Evolutionary conservation across 257 asterid species (phyloP), one percentile per base, ranked within the genome.

Genomic region (Solanum dulcamara): DNA sequence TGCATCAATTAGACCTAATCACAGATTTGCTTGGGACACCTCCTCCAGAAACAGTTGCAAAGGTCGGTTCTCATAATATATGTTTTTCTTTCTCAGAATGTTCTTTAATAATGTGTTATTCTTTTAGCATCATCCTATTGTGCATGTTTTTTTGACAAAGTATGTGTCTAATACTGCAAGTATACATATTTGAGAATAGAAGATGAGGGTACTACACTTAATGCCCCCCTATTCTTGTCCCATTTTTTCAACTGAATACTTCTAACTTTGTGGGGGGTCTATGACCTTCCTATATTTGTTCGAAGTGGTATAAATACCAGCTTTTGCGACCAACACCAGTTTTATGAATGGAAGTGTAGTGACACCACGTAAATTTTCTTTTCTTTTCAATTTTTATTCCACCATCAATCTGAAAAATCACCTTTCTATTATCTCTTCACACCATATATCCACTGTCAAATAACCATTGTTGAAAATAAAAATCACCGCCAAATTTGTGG

Each of bases 21-120:
- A 95, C 98, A 11, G 98, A 94, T 92, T 90, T 95, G 88, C 96
- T 95, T 20, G 98, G 98, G 85, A 92, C 98, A 67, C 98, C 98
- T 81, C 98, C 98, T 81, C 91, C 97, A 18, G 98, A 95, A 91
- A 79, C 98, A 81, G 92, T 91, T 87, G 95, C 97, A 32, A 95
- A 92, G 95, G 98, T 95, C 68, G 88, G 93, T 87, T 86, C 67
- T 86, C 75, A 85, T 55, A 35, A 38, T 81, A 42, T 50, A 46
- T 28, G 64, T 50, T 44, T 8, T 57, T 51, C 28, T 64, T 77
- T 84, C 64, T 77, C 20, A 46, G 60, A 28, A 44, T 26, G 46
- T 26, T 46, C 60, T 15, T 42, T 24, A 28, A 77, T 46, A 48
- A 26, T 42, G 35, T 75, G 81, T 26, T 26, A 42, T 42, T 44